phyloP scores from a whole-genome alignment of 441 rosid species.

The Pelargonium cotyledonis region DNA sequence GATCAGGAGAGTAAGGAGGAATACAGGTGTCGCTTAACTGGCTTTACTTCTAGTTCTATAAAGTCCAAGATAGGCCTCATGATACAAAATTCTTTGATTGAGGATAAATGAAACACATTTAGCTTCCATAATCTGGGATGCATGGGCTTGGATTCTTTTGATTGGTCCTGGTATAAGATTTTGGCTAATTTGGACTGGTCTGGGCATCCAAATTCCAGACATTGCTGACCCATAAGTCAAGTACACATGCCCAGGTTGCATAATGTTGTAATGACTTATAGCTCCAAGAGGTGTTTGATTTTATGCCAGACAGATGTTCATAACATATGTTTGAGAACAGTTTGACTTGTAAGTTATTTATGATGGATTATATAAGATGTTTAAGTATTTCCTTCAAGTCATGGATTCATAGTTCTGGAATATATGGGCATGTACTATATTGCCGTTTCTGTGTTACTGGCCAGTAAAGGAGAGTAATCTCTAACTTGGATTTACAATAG shows the following conservation, averaged over 20 bases:
- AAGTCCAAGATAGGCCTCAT: neutral
- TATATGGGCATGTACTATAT: neutral
- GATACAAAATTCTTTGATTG: neutral
- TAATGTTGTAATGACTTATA: neutral
- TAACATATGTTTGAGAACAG: conserved; percentile 2
- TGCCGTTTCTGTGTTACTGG: neutral
- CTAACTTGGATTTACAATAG: too few relatives aligned
- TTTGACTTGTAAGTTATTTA: neutral
- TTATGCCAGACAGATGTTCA: conserved; percentile 1
- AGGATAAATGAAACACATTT: neutral
- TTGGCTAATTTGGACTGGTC: neutral
- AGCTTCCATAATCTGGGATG: conserved; percentile 1
- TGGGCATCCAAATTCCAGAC: neutral
- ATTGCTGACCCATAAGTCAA: neutral
- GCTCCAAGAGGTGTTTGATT: neutral
- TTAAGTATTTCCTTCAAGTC: conserved; percentile 2
- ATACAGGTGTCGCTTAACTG: neutral
- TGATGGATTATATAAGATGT: neutral
- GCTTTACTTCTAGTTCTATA: neutral
- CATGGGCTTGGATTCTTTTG: neutral
- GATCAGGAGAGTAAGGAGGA: neutral
- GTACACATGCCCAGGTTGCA: neutral
- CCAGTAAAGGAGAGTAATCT: too few relatives aligned
- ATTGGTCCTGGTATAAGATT: conserved; percentile 4
- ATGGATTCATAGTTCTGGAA: neutral